phyloP scores from a whole-genome alignment of 2,329 filamentous ascomycete species.

The Phialophora verrucosa region DNA sequence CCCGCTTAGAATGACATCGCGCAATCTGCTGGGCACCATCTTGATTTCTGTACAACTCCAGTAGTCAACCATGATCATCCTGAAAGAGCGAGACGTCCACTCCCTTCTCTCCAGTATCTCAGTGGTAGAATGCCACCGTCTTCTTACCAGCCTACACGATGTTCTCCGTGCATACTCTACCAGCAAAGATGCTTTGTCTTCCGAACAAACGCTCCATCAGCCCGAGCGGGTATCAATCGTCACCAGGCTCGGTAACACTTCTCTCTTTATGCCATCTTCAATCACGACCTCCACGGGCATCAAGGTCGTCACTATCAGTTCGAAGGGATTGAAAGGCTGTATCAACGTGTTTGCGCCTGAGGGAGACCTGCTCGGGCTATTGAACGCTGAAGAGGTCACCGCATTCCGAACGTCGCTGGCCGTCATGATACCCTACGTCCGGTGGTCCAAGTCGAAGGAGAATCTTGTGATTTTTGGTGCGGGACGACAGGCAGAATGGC shows the following conservation, averaged over 20 bases:
- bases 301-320: conserved; percentile 72
- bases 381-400: conserved; percentile 76
- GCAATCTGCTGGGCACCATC: background rate
- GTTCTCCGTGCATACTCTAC: conserved; percentile 45
- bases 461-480: conserved; percentile 55
- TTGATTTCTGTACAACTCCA: background rate
- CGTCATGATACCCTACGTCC: conserved; percentile 59
- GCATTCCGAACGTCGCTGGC: conserved; percentile 80
- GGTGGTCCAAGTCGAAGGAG: conserved; percentile 24
- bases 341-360: conserved; percentile 70
- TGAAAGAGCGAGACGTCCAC: conserved; percentile 30
- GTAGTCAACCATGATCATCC: conserved; percentile 24
- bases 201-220: conserved; percentile 49
- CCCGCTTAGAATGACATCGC: no score
- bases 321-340: conserved; percentile 64
- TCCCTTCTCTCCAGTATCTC: conserved; percentile 26
- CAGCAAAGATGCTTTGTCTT: conserved; percentile 39
- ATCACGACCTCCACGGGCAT: conserved; percentile 68
- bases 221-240: conserved; percentile 50
- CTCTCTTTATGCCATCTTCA: conserved; percentile 76
- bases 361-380: conserved; percentile 68
- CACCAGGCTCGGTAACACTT: conserved; percentile 57
- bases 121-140: conserved; percentile 42
- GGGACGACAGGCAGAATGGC: conserved; percentile 58
- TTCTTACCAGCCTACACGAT: conserved; percentile 47